Evolutionary conservation across 202 grass and related monocot genomes (phyloP), one percentile per base, ranked within the genome.

Genomic region (Panicum hallii): DNA sequence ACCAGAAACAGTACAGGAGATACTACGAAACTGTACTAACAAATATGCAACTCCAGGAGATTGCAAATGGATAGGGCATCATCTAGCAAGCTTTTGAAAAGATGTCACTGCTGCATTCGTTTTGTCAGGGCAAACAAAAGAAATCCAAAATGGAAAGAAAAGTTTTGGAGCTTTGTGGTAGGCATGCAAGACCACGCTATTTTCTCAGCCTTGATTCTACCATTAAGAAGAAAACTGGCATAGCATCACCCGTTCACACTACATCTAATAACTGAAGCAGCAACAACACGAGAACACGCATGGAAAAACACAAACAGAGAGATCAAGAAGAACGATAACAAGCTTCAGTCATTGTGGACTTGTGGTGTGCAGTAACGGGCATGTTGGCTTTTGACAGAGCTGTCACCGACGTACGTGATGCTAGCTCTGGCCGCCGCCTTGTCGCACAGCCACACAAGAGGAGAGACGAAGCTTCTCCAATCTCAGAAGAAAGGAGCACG

Each of bases 121-220:
- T 76, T 30, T 56, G 60, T 65, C 63, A 76, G 67, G 14, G 72
- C 55, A 9, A 9, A 26, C 2, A 16, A 17, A 17, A 60, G 8
- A 13, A 23, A 47, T 15, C 57, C n/a, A 60, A 50, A n/a, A 23
- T 47, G 43, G 34, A 77, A 67, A 68, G 6, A 68, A 68, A 72
- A 75, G 61, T 9, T 5, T 0, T 23, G 7, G 77, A 40, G 38
- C 69, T 86, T 86, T 58, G 50, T 80, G 46, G 65, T 42, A 41
- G 6, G 16, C 55, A 26, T 26, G 26, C 26, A 5, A 56, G 9
- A 28, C 60, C 34, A 53, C 70, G 40, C 6, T 60, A 44, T 49
- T 14, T 40, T 55, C 9, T 13, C 7, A 19, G 74, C 79, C 17
- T 79, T 63, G 44, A 78, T 83, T 49, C 50, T 82, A 61, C 43